These are phyloP conservation scores for Trichosporon inkin DNA, from an alignment of 1,284 basidiomycete species.

Conservation along the genomic window DNA sequence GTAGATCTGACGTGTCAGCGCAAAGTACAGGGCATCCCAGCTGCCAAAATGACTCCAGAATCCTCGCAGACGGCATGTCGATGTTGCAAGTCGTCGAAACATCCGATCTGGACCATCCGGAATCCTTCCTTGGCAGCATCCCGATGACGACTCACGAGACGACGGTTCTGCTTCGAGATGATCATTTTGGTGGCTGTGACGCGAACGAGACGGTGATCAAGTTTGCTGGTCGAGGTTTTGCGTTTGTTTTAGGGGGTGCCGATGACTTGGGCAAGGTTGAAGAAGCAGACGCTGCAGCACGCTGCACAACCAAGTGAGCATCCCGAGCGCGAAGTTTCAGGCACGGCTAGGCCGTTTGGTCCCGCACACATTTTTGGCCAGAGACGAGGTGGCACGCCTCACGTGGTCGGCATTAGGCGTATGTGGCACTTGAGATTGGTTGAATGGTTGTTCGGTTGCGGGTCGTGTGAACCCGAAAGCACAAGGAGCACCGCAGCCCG, in stretches of 20 bases:
- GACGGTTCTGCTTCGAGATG: slow-evolving; percentile 49
- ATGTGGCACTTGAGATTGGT: neutral
- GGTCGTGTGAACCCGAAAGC: neutral
- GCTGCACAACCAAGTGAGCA: neutral
- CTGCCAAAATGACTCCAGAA: neutral
- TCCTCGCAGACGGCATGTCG: neutral
- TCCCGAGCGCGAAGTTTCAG: slow-evolving; percentile 2
- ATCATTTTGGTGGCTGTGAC: slow-evolving; percentile 35
- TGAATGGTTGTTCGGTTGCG: neutral
- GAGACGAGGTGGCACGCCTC: neutral
- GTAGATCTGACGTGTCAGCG: slow-evolving; percentile 60
- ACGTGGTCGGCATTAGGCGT: neutral
- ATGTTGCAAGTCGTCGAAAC: neutral
- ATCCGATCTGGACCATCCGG: neutral
- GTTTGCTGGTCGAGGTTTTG: slow-evolving; percentile 26
- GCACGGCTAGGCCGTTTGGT: neutral
- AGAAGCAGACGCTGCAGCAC: neutral
- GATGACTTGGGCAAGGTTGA: slow-evolving; percentile 29
- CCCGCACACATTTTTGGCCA: neutral
- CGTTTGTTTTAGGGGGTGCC: slow-evolving; percentile 23
- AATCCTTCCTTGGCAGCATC: neutral
- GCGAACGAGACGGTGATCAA: slow-evolving; percentile 1
- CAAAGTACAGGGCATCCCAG: too few relatives aligned
- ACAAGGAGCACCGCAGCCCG: too few relatives aligned
- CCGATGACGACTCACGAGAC: slow-evolving; percentile 36